Evolutionary conservation across 2,329 filamentous ascomycete genomes (phyloP).

Genomic region (Aspergillus tubingensis): DNA sequence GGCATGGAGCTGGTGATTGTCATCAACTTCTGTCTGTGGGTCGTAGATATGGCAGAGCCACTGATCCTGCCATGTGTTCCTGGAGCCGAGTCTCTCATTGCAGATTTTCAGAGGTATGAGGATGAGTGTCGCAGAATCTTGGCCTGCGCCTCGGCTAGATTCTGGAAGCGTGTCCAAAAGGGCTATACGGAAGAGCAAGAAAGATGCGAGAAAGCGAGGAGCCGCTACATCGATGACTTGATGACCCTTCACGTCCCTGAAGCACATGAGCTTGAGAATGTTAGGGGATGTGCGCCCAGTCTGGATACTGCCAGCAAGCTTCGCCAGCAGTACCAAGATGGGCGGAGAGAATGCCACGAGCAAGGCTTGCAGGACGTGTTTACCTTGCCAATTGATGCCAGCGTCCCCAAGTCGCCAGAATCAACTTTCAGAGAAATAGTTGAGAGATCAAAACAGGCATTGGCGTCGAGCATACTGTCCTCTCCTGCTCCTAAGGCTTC

Average conservation of each 20-base stretch:
- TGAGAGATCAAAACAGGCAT: constrained; percentile 6
- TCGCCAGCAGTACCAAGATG: constrained; percentile 18
- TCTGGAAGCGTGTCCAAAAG: constrained; percentile 31
- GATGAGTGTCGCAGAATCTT: constrained; percentile 30
- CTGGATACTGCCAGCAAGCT: constrained; percentile 24
- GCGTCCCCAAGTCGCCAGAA: not conserved
- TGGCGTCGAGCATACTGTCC: not conserved
- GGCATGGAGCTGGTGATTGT: constrained; percentile 37
- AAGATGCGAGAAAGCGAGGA: constrained; percentile 14
- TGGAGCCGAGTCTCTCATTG: constrained; percentile 12
- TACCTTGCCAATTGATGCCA: constrained; percentile 12
- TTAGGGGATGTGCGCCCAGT: constrained; percentile 21
- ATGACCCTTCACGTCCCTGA: constrained; percentile 25
- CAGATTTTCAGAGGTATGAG: constrained; percentile 18
- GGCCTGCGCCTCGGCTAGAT: constrained; percentile 28
- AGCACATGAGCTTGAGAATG: constrained; percentile 14
- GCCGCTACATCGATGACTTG: constrained; percentile 26
- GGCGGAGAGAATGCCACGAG: constrained; percentile 15
- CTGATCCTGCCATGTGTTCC: constrained; percentile 18
- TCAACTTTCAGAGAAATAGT: constrained; percentile 15
- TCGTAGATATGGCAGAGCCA: constrained; percentile 30
- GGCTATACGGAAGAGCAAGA: constrained; percentile 18
- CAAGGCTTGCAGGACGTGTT: constrained; percentile 24
- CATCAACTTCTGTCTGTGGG: constrained; percentile 34
- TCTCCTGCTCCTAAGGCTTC: not conserved